Evolutionary conservation across 140 eudicot species (phyloP), one percentile per base, ranked within the genome.

Genomic region (Ambrosia hybrid): DNA sequence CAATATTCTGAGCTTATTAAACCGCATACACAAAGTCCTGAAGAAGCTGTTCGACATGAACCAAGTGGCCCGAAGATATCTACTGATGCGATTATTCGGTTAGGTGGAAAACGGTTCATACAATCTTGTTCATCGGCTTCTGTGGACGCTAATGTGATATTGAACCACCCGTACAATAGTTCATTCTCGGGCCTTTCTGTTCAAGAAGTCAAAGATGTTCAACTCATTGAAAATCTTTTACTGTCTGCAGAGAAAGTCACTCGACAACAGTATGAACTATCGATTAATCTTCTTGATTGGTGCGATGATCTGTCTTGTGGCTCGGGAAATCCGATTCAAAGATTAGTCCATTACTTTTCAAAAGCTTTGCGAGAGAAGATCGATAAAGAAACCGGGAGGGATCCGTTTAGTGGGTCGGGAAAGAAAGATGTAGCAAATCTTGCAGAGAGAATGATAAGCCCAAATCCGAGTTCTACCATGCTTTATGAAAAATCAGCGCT

Each of bases 71-170:
- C 58, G 5, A 75, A 70, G 45, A 49, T 81, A 51, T 82, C 86
- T 34, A 74, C 78, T 0, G 53, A 78, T 74, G 81, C 62, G 36
- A 34, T 82, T 16, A 57, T 83, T 15, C 74, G 84, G 14, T 58
- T 79, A 71, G 84, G 81, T 4, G 87, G 81, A 51, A 84, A 83
- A 67, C 55, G 73, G 21, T 83, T 83, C 66, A 79, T 83, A 37
- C 87, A 75, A 51, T 83, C 79, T 16, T 52, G 53, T 63, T 78
- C 87, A 46, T 73, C 82, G 43, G 5, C 65, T 3, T 67, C 67
- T 8, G 1, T 51, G 56, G 77, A 70, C 26, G 78, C 77, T 60
- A 10, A 43, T 59, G 65, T 73, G 0, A 12, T 46, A 3, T 39
- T 39, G 9, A 74, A 36, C 63, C 78, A 83, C 73, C 87, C 84